Conservation (phyloP, 2,329 filamentous ascomycete species). For the Lasiodiplodia theobromae region DNA sequence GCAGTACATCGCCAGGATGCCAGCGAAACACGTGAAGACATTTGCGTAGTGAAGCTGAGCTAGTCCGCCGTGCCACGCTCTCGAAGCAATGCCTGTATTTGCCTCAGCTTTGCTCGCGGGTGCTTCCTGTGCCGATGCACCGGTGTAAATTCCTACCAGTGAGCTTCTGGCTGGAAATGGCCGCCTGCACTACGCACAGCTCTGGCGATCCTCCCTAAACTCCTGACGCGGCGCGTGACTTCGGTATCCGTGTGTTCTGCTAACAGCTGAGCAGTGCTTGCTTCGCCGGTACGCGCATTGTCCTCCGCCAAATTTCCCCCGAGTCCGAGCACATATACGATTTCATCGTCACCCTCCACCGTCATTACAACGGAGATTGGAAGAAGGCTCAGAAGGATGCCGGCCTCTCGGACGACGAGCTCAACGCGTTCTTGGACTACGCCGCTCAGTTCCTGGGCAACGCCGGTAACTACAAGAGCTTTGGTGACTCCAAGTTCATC, state of each 20-base stretch:
- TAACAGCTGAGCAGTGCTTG: constrained; percentile 46
- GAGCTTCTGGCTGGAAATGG: not conserved
- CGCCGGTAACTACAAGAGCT: constrained; percentile 61
- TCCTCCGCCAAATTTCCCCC: constrained; percentile 60
- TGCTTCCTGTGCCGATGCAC: not conserved
- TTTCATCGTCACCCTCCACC: constrained; percentile 60
- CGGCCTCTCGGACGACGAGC: constrained; percentile 48
- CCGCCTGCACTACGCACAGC: not conserved
- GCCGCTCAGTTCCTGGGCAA: constrained; percentile 60
- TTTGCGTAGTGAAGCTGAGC: not conserved
- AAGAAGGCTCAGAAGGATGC: constrained; percentile 51
- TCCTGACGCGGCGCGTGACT: constrained; percentile 1
- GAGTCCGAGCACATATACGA: constrained; percentile 62
- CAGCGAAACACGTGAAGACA: not conserved
- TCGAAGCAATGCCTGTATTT: not conserved
- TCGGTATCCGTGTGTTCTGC: constrained; percentile 1
- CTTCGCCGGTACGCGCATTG: constrained; percentile 58
- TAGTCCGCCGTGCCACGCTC: not conserved
- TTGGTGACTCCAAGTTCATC: constrained; percentile 60
- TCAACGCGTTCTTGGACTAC: constrained; percentile 48
- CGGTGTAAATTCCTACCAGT: not conserved
- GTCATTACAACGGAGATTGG: constrained; percentile 58
- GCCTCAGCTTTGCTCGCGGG: constrained; percentile 1
- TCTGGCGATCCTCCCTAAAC: constrained; percentile 3
- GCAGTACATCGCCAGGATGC: not conserved